These are phyloP conservation scores for Torulaspora indica DNA, from an alignment of 805 yeast genomes.

Conservation along the genomic window DNA sequence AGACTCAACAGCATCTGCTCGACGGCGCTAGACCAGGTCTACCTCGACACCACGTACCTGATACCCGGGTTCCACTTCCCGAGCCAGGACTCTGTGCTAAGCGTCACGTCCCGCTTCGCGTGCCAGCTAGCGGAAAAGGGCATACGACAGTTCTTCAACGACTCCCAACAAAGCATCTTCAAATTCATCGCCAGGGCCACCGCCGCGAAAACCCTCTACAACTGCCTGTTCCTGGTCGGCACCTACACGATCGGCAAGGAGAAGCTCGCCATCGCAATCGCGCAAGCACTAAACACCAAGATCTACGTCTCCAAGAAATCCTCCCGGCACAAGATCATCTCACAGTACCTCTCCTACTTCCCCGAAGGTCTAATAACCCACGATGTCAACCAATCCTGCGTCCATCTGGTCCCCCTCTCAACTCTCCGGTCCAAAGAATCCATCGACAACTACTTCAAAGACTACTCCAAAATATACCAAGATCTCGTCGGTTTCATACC, in stretches of 20 bases:
- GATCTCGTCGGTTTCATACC: constrained; percentile 70
- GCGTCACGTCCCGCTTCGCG: constrained; percentile 52
- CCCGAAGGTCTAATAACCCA: constrained; percentile 42
- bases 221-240: constrained; percentile 52
- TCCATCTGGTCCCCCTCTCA: constrained; percentile 71
- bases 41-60: constrained; percentile 87
- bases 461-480: constrained; percentile 19
- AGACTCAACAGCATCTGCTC: constrained; percentile 33
- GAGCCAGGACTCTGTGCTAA: constrained; percentile 63
- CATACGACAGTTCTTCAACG: constrained; percentile 18
- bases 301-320: constrained; percentile 41
- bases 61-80: constrained; percentile 74
- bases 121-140: constrained; percentile 37
- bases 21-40: constrained; percentile 51
- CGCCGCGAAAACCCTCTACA: constrained; percentile 7
- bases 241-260: constrained; percentile 94
- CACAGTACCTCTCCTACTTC: constrained; percentile 45
- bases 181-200: constrained; percentile 32
- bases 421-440: constrained; percentile 41
- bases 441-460: constrained; percentile 29
- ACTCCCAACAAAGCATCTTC: constrained; percentile 35
- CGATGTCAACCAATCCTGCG: constrained; percentile 45
- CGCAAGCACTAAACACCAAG: constrained; percentile 47
- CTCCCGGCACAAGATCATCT: constrained; percentile 42
- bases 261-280: constrained; percentile 64